Evolutionary conservation across 2,329 filamentous ascomycete genomes (phyloP), one percentile per base, ranked within the genome.

Genomic region (Sodiomyces alkalinus): DNA sequence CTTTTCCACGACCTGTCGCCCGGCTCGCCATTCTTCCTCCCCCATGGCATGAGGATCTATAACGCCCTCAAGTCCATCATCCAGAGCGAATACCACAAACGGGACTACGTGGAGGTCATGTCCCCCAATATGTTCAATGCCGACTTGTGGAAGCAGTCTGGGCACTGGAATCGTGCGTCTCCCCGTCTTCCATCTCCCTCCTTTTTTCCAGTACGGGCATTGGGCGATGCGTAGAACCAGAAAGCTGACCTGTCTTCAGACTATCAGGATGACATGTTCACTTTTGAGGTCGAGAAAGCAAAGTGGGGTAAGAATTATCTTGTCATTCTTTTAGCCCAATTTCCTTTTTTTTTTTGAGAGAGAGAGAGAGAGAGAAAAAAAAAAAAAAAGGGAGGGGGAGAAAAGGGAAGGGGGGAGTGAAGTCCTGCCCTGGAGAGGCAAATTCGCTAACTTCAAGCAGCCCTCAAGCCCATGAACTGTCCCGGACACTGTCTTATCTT

Each of bases 401-500:
- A n/a, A n/a, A n/a, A n/a, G n/a, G n/a, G n/a, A n/a, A n/a, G n/a
- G n/a, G n/a, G n/a, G n/a, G n/a, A n/a, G n/a, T n/a, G n/a, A n/a
- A n/a, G n/a, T n/a, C n/a, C n/a, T n/a, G n/a, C n/a, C n/a, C n/a
- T n/a, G n/a, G n/a, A n/a, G n/a, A n/a, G n/a, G n/a, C n/a, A n/a
- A n/a, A n/a, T n/a, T 16, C 4, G 17, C 15, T 18, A 23, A 19
- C 19, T 55, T 40, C 47, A 48, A 26, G 59, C 55, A 34, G 85
- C 75, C 11, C 60, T 96, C 28, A 96, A 96, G 60, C 87, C 87
- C 17, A 96, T 96, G 90, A 96, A 96, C 60, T 98, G 90, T 57
- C 90, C 90, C 4, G 85, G 85, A 17, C 87, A 96, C 56, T 92
- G 81, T 54, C 60, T 90, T 39, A 78, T 94, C 45, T 93, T 93